phyloP scores from a whole-genome alignment of 1,139 yeast species.

The Diutina sp. region DNA sequence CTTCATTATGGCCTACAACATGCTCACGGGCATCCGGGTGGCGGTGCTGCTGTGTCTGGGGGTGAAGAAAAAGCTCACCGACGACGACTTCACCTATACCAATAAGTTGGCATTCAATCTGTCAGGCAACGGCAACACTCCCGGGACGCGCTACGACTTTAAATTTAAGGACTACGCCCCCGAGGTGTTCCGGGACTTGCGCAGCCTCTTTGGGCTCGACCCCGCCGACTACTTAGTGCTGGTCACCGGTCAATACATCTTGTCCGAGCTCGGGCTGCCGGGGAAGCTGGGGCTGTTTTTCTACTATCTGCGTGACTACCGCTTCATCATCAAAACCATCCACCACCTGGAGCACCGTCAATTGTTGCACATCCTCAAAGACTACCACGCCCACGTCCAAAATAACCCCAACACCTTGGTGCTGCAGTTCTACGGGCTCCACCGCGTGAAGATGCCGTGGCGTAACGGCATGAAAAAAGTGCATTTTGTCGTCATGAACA shows the following conservation, averaged over 20 bases:
- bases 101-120: conserved; percentile 79
- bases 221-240: conserved; percentile 94
- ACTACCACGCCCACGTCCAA: conserved; percentile 72
- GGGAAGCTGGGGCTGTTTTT: conserved; percentile 97
- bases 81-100: conserved; percentile 54
- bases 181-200: conserved; percentile 78
- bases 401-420: conserved; percentile 78
- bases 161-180: conserved; percentile 96
- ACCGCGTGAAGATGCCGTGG: conserved; percentile 62
- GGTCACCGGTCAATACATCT: conserved; percentile 81
- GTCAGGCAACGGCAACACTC: conserved; percentile 83
- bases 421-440: conserved; percentile 92
- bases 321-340: conserved; percentile 90
- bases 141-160: conserved; percentile 88
- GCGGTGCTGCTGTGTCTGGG: conserved; percentile 91
- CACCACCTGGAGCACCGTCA: conserved; percentile 89
- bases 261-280: conserved; percentile 88
- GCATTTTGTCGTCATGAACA: conserved; percentile 94
- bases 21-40: conserved; percentile 93
- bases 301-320: conserved; percentile 85
- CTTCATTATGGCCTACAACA: conserved; percentile 89
- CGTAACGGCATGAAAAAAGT: conserved; percentile 71
- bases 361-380: conserved; percentile 58
- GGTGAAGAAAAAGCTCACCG: conserved; percentile 58
- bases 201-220: conserved; percentile 73